These are phyloP conservation scores for Luffa acutangula DNA, from an alignment of 306 rosid genomes.

Conservation along the genomic window DNA sequence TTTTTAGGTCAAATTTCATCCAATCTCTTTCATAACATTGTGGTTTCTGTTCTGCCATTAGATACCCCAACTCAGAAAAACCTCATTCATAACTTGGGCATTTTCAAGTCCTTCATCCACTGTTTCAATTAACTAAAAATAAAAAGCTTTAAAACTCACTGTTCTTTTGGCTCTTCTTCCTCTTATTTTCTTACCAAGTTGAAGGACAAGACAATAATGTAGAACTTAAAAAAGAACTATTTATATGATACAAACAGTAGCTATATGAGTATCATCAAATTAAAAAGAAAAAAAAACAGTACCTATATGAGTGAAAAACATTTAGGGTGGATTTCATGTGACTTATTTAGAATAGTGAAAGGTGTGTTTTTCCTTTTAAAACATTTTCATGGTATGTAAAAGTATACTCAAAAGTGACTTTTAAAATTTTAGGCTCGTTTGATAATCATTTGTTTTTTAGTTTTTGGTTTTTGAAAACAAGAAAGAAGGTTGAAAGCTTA, in stretches of 20 bases:
- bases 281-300: too few relatives aligned
- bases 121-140: neutral
- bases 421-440: too few relatives aligned
- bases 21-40: neutral
- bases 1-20: neutral
- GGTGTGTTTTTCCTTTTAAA: neutral
- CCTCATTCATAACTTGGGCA: neutral
- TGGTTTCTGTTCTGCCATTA: neutral
- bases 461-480: too few relatives aligned
- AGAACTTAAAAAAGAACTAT: neutral
- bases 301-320: too few relatives aligned
- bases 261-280: too few relatives aligned
- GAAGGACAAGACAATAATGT: neutral
- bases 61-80: neutral
- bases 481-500: too few relatives aligned
- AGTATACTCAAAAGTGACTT: too few relatives aligned
- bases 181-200: neutral
- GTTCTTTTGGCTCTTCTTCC: neutral
- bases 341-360: too few relatives aligned
- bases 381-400: too few relatives aligned
- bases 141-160: neutral
- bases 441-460: too few relatives aligned
- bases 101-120: neutral
- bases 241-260: too few relatives aligned
- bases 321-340: neutral